phyloP scores from a whole-genome alignment of 371 early-diverging fungal species.

The Sporodiniella umbellata region DNA sequence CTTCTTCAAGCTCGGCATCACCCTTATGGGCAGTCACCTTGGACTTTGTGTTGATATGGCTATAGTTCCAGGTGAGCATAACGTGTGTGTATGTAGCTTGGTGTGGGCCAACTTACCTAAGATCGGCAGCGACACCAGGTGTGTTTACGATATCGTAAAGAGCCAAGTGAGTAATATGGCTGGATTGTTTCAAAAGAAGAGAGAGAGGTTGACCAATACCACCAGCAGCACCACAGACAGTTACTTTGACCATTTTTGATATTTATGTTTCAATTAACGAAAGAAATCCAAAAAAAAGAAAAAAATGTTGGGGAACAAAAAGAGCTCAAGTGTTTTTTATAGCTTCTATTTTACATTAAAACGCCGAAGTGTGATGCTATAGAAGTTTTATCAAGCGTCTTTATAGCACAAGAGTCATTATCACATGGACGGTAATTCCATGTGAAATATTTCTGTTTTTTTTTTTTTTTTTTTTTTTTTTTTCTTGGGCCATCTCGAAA shows the following conservation, averaged over 20 bases:
- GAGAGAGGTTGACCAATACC: constrained; percentile 94
- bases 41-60: constrained; percentile 71
- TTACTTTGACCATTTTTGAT: constrained; percentile 65
- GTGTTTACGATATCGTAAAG: constrained; percentile 78
- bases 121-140: constrained; percentile 75
- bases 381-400: too few species aligned
- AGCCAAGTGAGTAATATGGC: constrained; percentile 59
- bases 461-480: too few species aligned
- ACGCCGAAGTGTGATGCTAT: not conserved
- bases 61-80: constrained; percentile 2
- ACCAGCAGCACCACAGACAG: constrained; percentile 84
- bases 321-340: constrained; percentile 2
- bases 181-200: constrained; percentile 77
- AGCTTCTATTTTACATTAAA: constrained; percentile 1
- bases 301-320: constrained; percentile 18
- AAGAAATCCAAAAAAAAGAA: too few species aligned
- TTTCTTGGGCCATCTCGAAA: too few species aligned
- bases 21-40: constrained; percentile 59
- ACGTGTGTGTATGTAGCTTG: too few species aligned
- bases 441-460: too few species aligned
- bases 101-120: too few species aligned
- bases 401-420: too few species aligned
- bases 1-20: constrained; percentile 39
- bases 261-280: constrained; percentile 22
- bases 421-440: too few species aligned